Conservation (phyloP, 495 filamentous ascomycete genomes). For the Pyrenula aspistea region DNA sequence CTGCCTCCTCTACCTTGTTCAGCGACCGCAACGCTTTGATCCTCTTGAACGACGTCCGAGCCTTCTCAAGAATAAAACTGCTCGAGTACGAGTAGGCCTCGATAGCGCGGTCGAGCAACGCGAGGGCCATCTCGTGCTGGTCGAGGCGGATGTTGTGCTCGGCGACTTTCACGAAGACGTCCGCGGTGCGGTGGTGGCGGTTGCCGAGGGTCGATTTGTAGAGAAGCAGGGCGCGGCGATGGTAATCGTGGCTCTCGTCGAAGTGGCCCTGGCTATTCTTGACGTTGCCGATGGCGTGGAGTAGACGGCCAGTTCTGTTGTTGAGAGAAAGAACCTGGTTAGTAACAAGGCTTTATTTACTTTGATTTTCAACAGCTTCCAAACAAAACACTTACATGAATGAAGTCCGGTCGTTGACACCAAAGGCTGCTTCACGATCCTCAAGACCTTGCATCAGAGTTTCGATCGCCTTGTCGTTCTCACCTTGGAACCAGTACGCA, state of each 20-base stretch:
- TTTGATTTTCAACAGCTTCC: background rate
- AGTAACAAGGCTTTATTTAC: background rate
- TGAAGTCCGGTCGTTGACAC: constrained; percentile 5
- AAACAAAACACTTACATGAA: constrained; percentile 10
- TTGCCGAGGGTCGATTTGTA: constrained; percentile 12
- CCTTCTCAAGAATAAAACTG: constrained; percentile 9
- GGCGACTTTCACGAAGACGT: constrained; percentile 13
- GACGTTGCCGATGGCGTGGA: constrained; percentile 11
- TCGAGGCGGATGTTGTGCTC: constrained; percentile 12
- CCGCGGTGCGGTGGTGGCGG: constrained; percentile 14
- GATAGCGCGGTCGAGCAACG: constrained; percentile 11
- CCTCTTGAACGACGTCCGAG: constrained; percentile 13
- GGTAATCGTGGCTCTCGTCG: constrained; percentile 12
- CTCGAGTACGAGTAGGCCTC: constrained; percentile 7
- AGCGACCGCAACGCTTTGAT: constrained; percentile 7
- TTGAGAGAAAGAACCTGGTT: background rate
- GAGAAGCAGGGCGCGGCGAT: constrained; percentile 7
- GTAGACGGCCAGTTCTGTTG: constrained; percentile 11
- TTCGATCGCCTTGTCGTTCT: constrained; percentile 3
- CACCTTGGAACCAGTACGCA: constrained; percentile 6
- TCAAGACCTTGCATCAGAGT: background rate
- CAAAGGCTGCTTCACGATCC: constrained; percentile 3
- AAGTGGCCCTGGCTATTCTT: constrained; percentile 5
- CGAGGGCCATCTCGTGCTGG: constrained; percentile 8
- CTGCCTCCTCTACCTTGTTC: constrained; percentile 5